Evolutionary conservation across 2,329 filamentous ascomycete genomes (phyloP).

Genomic region (Colletotrichum sublineola): DNA sequence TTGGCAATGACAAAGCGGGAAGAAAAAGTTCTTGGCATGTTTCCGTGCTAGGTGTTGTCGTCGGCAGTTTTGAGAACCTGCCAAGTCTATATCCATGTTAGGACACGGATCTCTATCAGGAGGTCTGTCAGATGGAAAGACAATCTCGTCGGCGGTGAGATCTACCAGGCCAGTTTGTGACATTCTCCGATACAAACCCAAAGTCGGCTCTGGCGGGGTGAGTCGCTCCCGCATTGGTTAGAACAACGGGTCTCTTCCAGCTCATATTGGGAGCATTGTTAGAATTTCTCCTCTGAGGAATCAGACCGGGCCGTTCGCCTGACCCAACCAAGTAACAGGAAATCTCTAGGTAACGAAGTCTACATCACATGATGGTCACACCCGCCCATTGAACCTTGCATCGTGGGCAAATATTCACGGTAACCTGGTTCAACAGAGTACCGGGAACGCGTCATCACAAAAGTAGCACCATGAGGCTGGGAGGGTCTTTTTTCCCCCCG

Average conservation of each 20-base stretch:
- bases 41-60: not conserved
- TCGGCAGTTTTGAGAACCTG: constrained; percentile 41
- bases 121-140: constrained; percentile 30
- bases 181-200: not conserved
- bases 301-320: not conserved
- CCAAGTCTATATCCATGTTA: constrained; percentile 49
- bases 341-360: not conserved
- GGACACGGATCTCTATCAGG: constrained; percentile 48
- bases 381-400: not conserved
- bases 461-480: not conserved
- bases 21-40: constrained; percentile 38
- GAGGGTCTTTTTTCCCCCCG: not conserved
- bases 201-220: not conserved
- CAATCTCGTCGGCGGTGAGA: not conserved
- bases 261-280: not conserved
- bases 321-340: not conserved
- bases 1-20: constrained; percentile 45
- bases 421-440: not conserved
- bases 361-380: too few relatives aligned
- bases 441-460: constrained; percentile 22
- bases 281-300: not conserved
- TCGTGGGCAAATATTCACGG: constrained; percentile 13
- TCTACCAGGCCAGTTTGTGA: not conserved
- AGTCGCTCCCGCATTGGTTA: not conserved
- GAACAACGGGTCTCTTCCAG: not conserved